Conservation (phyloP, 306 rosid species). For the Fragaria vesca region DNA sequence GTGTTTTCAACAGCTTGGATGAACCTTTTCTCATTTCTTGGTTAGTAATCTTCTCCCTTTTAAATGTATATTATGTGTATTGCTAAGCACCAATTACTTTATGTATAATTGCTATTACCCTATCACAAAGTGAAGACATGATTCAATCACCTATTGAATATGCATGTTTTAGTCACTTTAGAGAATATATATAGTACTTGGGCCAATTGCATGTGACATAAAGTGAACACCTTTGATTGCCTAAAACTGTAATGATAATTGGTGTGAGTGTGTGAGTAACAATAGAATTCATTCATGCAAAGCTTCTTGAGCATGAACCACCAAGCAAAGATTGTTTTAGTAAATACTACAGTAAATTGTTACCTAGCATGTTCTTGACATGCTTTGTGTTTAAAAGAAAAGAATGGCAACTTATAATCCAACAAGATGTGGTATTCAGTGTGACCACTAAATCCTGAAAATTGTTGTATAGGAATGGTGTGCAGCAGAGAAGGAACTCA, state of each 20-base stretch:
- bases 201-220: constrained; percentile 5
- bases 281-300: no score
- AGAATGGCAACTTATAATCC: no score
- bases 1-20: constrained; percentile 71
- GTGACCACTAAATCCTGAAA: background rate
- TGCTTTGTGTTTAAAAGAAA: no score
- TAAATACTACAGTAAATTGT: no score
- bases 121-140: background rate
- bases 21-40: constrained; percentile 87
- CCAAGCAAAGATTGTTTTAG: no score
- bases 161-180: constrained; percentile 8
- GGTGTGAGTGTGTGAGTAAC: background rate
- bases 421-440: no score
- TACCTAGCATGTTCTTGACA: no score
- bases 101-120: background rate
- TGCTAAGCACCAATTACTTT: background rate
- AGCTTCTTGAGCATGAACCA: no score
- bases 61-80: no score
- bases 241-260: background rate
- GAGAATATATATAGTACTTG: background rate
- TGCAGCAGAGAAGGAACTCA: constrained; percentile 80
- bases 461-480: constrained; percentile 60
- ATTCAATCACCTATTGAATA: background rate
- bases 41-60: constrained; percentile 34
- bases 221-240: background rate